A percentile compares a stretch with the other conserved stretches of the same genome.
phyloP scores from a whole-genome alignment of 1,139 yeast genomes.

The Geotrichum histeridarum region DNA sequence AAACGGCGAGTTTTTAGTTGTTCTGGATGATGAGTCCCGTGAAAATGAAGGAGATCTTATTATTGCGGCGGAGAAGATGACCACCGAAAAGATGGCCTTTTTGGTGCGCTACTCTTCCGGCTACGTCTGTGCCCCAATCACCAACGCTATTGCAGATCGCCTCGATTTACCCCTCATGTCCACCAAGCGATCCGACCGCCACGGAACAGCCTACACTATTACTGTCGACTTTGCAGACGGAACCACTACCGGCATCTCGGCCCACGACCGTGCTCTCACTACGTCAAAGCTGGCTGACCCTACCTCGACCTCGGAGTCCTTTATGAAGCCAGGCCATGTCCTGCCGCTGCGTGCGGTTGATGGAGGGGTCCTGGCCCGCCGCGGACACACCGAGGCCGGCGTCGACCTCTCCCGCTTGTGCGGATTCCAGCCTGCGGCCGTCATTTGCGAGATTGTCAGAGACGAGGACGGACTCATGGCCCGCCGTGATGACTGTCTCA shows the following conservation, averaged over 20 bases:
- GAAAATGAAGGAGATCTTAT: constrained; percentile 98
- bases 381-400: constrained; percentile 98
- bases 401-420: constrained; percentile 79
- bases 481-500: constrained; percentile 79
- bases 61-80: constrained; percentile 76
- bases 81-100: constrained; percentile 90
- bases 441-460: constrained; percentile 87
- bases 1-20: constrained; percentile 84
- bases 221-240: constrained; percentile 77
- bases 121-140: constrained; percentile 86
- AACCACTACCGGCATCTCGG: constrained; percentile 97
- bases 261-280: constrained; percentile 88
- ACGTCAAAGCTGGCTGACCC: constrained; percentile 66
- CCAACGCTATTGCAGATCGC: constrained; percentile 70
- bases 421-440: constrained; percentile 80
- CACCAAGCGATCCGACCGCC: constrained; percentile 58
- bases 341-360: constrained; percentile 88
- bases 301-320: constrained; percentile 52
- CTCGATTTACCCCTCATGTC: constrained; percentile 78
- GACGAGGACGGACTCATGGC: constrained; percentile 96
- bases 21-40: constrained; percentile 91
- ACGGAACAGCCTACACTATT: constrained; percentile 94
- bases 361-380: constrained; percentile 73
- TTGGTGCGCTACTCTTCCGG: constrained; percentile 83
- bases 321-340: constrained; percentile 88